Evolutionary conservation across 2,329 filamentous ascomycete species (phyloP).

Genomic region (Fusarium penzigii): DNA sequence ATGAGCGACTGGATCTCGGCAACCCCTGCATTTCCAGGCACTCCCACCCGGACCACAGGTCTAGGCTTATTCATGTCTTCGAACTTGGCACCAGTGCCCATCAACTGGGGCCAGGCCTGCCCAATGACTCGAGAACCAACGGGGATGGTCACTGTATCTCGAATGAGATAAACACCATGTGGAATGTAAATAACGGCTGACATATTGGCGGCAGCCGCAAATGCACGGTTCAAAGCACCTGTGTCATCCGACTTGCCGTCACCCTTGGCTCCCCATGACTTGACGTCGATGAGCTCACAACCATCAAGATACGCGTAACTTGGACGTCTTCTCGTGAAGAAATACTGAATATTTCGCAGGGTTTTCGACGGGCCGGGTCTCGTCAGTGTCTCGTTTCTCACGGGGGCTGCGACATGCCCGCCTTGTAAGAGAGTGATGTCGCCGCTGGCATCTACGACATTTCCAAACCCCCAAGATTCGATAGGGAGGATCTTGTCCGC

Average conservation of each 20-base stretch:
- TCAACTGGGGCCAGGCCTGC: conserved; percentile 45
- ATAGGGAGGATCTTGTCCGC: too few relatives aligned
- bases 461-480: too few relatives aligned
- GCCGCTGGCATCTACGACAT: too few relatives aligned
- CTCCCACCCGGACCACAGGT: conserved; percentile 58
- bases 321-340: too few relatives aligned
- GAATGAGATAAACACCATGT: conserved; percentile 43
- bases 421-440: too few relatives aligned
- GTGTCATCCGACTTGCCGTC: conserved; percentile 70
- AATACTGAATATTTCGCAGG: too few relatives aligned
- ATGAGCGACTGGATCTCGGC: too few relatives aligned
- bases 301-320: conserved; percentile 4
- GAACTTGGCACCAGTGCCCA: conserved; percentile 39
- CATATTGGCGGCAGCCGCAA: conserved; percentile 32
- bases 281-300: conserved; percentile 11
- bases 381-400: too few relatives aligned
- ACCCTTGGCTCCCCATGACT: conserved; percentile 47
- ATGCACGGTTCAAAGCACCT: conserved; percentile 31
- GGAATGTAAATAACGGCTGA: conserved; percentile 45
- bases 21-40: too few relatives aligned
- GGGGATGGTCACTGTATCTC: conserved; percentile 47
- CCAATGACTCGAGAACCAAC: conserved; percentile 47
- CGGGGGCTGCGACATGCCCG: too few relatives aligned
- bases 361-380: too few relatives aligned
- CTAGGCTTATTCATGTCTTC: conserved; percentile 41